Evolutionary conservation across 2,329 filamentous ascomycete genomes (phyloP).

Genomic region (Penicillium aurantiogriseum): DNA sequence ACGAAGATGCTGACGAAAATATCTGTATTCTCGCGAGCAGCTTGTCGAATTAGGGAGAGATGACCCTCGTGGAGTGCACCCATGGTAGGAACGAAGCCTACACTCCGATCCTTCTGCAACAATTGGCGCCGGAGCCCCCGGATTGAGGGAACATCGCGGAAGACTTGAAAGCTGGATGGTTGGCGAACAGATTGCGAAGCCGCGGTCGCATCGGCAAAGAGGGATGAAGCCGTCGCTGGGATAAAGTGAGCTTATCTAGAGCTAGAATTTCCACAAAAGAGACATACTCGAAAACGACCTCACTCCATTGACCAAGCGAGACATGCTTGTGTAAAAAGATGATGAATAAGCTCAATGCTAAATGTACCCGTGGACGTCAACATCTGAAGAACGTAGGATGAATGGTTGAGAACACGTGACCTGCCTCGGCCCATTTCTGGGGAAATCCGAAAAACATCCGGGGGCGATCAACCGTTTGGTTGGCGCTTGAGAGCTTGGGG

Average conservation of each 20-base stretch:
- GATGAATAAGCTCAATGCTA: not conserved
- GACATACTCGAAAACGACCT: conserved; percentile 32
- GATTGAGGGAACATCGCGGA: conserved; percentile 71
- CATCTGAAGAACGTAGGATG: conserved; percentile 1
- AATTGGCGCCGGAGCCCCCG: conserved; percentile 68
- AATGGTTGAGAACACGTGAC: conserved; percentile 20
- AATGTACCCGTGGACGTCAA: not conserved
- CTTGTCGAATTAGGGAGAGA: conserved; percentile 77
- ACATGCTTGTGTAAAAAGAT: conserved; percentile 26
- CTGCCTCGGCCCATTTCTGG: conserved; percentile 29
- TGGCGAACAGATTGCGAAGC: conserved; percentile 19
- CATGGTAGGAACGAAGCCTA: conserved; percentile 95
- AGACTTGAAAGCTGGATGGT: conserved; percentile 51
- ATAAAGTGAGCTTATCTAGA: conserved; percentile 16
- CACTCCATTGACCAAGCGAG: conserved; percentile 26
- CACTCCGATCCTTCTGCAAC: conserved; percentile 63
- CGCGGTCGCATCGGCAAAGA: conserved; percentile 23
- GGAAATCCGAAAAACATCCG: conserved; percentile 22
- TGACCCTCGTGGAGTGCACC: conserved; percentile 94
- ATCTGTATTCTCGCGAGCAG: conserved; percentile 78
- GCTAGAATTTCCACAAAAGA: not conserved
- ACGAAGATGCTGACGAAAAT: conserved; percentile 93
- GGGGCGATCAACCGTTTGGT: conserved; percentile 26
- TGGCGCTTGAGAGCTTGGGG: conserved; percentile 18
- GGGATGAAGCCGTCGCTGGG: conserved; percentile 24